Evolutionary conservation across 1,139 yeast species (phyloP).

Genomic region (Tardiomyces blankii): DNA sequence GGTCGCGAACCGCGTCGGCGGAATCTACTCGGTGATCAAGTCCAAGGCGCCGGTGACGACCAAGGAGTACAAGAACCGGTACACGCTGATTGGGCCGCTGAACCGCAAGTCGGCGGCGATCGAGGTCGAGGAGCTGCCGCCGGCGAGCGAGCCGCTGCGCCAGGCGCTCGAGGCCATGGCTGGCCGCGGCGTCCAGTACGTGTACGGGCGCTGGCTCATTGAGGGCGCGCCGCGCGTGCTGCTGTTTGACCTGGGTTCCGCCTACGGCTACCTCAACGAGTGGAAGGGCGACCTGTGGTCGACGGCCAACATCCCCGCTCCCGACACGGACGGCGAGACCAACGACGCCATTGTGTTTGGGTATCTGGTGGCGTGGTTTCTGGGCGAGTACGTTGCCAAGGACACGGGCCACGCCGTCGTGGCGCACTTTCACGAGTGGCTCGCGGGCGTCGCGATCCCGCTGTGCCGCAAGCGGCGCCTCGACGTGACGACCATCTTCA

Average conservation of each 20-base stretch:
- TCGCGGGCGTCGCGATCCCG: constrained; percentile 94
- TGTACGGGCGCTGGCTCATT: constrained; percentile 93
- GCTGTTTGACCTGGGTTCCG: constrained; percentile 76
- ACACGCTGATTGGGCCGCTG: constrained; percentile 79
- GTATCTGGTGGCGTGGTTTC: constrained; percentile 91
- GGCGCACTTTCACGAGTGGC: constrained; percentile 96
- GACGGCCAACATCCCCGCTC: constrained; percentile 85
- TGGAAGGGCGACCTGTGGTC: constrained; percentile 96
- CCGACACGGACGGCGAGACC: constrained; percentile 77
- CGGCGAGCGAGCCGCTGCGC: constrained; percentile 47
- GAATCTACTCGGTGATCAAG: constrained; percentile 91
- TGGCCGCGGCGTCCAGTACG: constrained; percentile 67
- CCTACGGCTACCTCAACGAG: constrained; percentile 58
- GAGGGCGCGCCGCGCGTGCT: constrained; percentile 96
- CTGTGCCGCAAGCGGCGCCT: constrained; percentile 83
- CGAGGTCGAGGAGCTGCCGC: constrained; percentile 79
- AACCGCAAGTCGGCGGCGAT: constrained; percentile 74
- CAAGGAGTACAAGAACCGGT: constrained; percentile 83
- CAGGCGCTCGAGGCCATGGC: constrained; percentile 65
- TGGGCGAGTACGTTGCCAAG: constrained; percentile 80
- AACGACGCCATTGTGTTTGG: constrained; percentile 91
- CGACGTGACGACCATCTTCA: constrained; percentile 90
- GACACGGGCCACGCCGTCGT: constrained; percentile 82
- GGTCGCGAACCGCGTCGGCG: constrained; percentile 96
- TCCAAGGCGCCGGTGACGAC: constrained; percentile 96